Percentiles rank a stretch among this genome's conserved stretches.
Conservation (phyloP, 768 basidiomycete species). For the Auricularia heimuer region DNA sequence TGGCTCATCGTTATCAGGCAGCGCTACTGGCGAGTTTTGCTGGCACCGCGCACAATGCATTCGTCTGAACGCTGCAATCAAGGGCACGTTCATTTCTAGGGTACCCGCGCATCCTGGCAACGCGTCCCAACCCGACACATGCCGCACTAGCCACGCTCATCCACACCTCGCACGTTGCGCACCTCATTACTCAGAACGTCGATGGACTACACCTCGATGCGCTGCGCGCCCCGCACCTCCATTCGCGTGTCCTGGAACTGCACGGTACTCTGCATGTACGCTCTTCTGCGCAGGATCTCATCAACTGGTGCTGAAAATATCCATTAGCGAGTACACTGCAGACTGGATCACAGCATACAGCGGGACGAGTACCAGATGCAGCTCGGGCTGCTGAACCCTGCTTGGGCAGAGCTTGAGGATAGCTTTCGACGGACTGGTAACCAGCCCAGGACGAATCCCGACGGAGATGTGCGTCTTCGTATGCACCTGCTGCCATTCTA, state of each 20-base stretch:
- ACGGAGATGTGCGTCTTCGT: slow-evolving; percentile 65
- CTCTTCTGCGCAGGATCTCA: slow-evolving; percentile 4
- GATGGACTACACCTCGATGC: slow-evolving; percentile 90
- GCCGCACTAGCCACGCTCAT: slow-evolving; percentile 78
- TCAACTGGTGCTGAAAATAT: background rate
- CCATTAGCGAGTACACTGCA: slow-evolving; percentile 65
- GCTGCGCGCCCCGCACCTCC: slow-evolving; percentile 27
- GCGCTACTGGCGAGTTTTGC: slow-evolving; percentile 62
- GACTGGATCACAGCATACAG: slow-evolving; percentile 55
- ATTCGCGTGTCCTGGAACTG: slow-evolving; percentile 58
- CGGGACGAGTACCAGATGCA: slow-evolving; percentile 64
- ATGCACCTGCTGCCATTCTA: background rate
- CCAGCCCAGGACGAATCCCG: slow-evolving; percentile 76
- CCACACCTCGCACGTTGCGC: slow-evolving; percentile 46
- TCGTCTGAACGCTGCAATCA: background rate
- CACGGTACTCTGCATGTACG: slow-evolving; percentile 81
- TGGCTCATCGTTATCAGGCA: slow-evolving; percentile 36
- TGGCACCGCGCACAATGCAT: background rate
- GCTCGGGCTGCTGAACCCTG: slow-evolving; percentile 64
- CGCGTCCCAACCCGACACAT: slow-evolving; percentile 83
- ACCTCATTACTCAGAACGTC: slow-evolving; percentile 77
- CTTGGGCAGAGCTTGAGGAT: slow-evolving; percentile 54
- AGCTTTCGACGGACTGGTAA: slow-evolving; percentile 48
- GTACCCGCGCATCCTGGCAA: slow-evolving; percentile 77
- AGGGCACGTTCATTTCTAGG: slow-evolving; percentile 70